These are phyloP conservation scores for Ricinus communis DNA, from an alignment of 345 rosid genomes.

Conservation along the genomic window DNA sequence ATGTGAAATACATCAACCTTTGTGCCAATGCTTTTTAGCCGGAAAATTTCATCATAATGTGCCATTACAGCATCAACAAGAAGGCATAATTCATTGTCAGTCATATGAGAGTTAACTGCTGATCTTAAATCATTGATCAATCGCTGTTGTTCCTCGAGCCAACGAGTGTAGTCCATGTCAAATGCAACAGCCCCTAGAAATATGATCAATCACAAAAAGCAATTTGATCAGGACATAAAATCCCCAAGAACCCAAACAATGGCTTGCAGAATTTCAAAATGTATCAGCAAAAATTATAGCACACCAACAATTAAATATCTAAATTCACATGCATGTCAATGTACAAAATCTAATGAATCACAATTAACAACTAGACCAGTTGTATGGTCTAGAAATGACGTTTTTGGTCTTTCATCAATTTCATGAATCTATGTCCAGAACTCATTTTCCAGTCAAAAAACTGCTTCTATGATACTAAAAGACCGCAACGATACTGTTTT, in stretches of 20 bases:
- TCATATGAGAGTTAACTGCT: slow-evolving; percentile 59
- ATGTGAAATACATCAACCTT: slow-evolving; percentile 90
- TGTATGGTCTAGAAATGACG: background rate
- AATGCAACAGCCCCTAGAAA: slow-evolving; percentile 69
- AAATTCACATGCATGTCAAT: no score
- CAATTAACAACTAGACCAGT: no score
- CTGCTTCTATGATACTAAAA: background rate
- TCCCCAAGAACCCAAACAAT: background rate
- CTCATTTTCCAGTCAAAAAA: no score
- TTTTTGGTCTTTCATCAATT: no score
- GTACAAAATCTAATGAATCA: background rate
- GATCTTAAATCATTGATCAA: slow-evolving; percentile 70
- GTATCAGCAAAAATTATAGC: background rate
- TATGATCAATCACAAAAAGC: slow-evolving; percentile 6
- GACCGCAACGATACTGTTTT: background rate
- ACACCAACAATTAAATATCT: no score
- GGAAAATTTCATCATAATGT: slow-evolving; percentile 73
- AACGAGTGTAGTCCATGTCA: slow-evolving; percentile 74
- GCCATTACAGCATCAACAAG: slow-evolving; percentile 77
- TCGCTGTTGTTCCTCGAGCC: slow-evolving; percentile 89
- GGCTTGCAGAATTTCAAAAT: background rate
- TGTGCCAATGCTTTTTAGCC: slow-evolving; percentile 64
- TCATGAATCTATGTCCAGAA: no score
- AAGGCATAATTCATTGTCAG: slow-evolving; percentile 60
- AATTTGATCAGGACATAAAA: background rate